phyloP scores from a whole-genome alignment of 2,329 filamentous ascomycete species.

The Beauveria bassiana region DNA sequence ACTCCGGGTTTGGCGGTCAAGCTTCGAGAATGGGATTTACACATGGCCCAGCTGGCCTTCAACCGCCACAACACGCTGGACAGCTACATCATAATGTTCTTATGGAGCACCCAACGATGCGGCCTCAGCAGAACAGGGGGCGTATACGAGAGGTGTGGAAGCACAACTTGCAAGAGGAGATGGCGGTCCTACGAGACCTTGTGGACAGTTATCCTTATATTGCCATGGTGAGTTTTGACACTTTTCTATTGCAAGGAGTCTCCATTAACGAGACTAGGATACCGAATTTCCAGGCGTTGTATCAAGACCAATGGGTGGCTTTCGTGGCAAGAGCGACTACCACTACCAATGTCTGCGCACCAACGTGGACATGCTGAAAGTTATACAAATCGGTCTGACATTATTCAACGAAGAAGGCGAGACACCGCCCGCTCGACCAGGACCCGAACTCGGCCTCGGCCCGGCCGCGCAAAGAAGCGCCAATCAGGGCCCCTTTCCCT shows the following conservation, averaged over 20 bases:
- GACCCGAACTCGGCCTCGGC: conserved; percentile 33
- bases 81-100: conserved; percentile 33
- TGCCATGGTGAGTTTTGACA: conserved; percentile 63
- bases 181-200: conserved; percentile 72
- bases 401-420: conserved; percentile 89
- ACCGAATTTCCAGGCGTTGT: conserved; percentile 98
- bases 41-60: conserved; percentile 47
- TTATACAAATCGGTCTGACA: conserved; percentile 93
- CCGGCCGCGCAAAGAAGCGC: conserved; percentile 32
- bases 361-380: conserved; percentile 94
- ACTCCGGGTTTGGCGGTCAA: conserved; percentile 74
- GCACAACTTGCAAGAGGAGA: conserved; percentile 84
- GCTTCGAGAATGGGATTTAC: conserved; percentile 83
- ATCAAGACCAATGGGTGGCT: conserved; percentile 87
- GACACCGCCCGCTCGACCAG: conserved; percentile 64
- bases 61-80: conserved; percentile 49
- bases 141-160: conserved; percentile 96
- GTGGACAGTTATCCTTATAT: conserved; percentile 92
- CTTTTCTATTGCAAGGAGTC: background rate
- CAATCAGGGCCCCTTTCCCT: conserved; percentile 55
- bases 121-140: conserved; percentile 57
- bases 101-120: conserved; percentile 35
- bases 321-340: conserved; percentile 92
- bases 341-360: conserved; percentile 97
- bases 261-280: conserved; percentile 52